phyloP scores from a whole-genome alignment of 2,329 filamentous ascomycete species.

The Fusarium sp. region DNA sequence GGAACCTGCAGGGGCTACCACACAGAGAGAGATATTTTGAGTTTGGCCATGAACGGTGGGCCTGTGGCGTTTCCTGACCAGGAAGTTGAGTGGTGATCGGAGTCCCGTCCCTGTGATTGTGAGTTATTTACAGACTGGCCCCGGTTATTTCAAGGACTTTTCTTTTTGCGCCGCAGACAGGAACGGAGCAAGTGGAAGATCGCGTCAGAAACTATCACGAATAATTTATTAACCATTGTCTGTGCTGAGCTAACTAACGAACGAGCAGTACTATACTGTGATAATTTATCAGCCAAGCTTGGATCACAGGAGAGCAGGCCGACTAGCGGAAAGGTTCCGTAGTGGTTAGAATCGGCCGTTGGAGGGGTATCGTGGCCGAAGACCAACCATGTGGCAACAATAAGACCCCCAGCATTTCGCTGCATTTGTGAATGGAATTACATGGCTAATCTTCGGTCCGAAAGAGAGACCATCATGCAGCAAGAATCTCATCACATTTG shows the following conservation, averaged over 20 bases:
- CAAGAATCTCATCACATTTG: slow-evolving; percentile 28
- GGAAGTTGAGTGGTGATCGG: slow-evolving; percentile 31
- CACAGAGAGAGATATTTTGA: slow-evolving; percentile 33
- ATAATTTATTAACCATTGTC: slow-evolving; percentile 1
- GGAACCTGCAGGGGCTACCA: slow-evolving; percentile 45
- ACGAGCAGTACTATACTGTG: background rate
- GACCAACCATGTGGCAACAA: slow-evolving; percentile 22
- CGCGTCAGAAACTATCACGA: background rate
- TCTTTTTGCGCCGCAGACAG: background rate
- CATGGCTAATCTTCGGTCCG: slow-evolving; percentile 38
- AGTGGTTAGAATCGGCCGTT: slow-evolving; percentile 37
- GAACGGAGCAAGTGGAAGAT: background rate
- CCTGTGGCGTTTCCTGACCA: slow-evolving; percentile 41
- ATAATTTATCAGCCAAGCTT: background rate
- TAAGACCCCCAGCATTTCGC: slow-evolving; percentile 1
- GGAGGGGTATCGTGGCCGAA: slow-evolving; percentile 13
- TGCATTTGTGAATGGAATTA: slow-evolving; percentile 7
- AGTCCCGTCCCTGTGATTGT: slow-evolving; percentile 35
- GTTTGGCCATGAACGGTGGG: slow-evolving; percentile 42
- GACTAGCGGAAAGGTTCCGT: slow-evolving; percentile 38
- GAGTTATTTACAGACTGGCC: slow-evolving; percentile 35
- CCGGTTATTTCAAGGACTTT: slow-evolving; percentile 1
- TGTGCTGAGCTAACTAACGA: slow-evolving; percentile 17
- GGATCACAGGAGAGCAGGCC: background rate
- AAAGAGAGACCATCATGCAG: slow-evolving; percentile 6